Evolutionary conservation across 2,329 filamentous ascomycete species (phyloP), one percentile per base, ranked within the genome.

Genomic region (Rosellinia necatrix): DNA sequence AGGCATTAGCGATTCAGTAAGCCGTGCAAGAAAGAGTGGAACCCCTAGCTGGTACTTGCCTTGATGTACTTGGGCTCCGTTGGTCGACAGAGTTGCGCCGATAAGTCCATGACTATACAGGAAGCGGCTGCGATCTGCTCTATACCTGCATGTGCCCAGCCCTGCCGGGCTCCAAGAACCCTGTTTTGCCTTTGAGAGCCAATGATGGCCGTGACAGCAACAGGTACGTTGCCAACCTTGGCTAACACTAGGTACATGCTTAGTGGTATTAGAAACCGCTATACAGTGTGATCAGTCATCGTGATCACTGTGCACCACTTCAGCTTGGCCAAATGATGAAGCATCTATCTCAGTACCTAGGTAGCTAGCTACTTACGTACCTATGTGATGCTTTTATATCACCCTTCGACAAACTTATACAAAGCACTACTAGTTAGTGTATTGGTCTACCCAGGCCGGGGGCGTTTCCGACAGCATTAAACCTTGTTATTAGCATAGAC

Each of bases 81-180:
- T 38, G 2, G 17, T 12, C 15, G 6, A 41, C 12, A 19, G 24
- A 10, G 19, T 19, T 38, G 47, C 29, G 10, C 47, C 40, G 53
- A 42, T 42, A 42, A 42, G 24, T 24, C 27, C 24, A 15, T 22
- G 27, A 19, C 22, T 29, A 24, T 42, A 42, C 40, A 24, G 29
- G 40, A 27, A 42, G 40, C 40, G 24, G 40, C 49, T 52, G 50
- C 30, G 49, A 53, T 51, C 49, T 49, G 35, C 46, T 49, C 44
- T 49, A 10, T 51, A 46, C 40, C 48, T 53, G 52, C 52, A 53
- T 56, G 41, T 51, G 48, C 49, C 56, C 38, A 61, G 59, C 58
- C 50, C 49, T 55, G 56, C 55, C 42, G 43, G 49, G 55, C 55
- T 32, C 43, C 38, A 46, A 55, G 56, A 56, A 53, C 35, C 59